phyloP scores from a whole-genome alignment of 257 asterid species.

The Ballota nigra region DNA sequence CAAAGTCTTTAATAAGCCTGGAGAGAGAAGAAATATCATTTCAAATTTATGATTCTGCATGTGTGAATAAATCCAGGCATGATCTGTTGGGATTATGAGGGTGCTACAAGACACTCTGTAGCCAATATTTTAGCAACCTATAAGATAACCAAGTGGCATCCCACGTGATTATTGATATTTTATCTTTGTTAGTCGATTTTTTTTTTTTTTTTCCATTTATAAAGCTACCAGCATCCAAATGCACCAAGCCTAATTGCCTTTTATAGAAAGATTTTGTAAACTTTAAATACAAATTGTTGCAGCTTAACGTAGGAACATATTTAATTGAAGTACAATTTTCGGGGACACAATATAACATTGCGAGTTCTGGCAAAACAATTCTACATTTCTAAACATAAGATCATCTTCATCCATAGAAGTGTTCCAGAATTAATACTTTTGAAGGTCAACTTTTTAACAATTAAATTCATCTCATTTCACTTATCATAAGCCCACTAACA shows the following conservation, averaged over 20 bases:
- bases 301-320: background rate
- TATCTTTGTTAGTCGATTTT: background rate
- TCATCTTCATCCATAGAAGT: background rate
- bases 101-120: background rate
- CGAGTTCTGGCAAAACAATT: background rate
- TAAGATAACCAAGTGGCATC: conserved; percentile 6
- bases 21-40: conserved; percentile 16
- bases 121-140: conserved; percentile 1
- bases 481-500: background rate
- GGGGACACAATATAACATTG: background rate
- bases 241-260: background rate
- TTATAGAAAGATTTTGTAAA: conserved; percentile 2
- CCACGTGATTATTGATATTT: background rate
- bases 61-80: background rate
- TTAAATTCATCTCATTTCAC: background rate
- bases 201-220: background rate
- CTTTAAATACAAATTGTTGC: background rate
- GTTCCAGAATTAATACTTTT: background rate
- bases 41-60: conserved; percentile 14
- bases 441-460: background rate
- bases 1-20: conserved; percentile 94
- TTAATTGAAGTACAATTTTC: background rate
- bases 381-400: background rate
- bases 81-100: background rate
- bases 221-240: background rate